Evolutionary conservation across 257 asterid species (phyloP).

Genomic region (Linaria vulgaris): DNA sequence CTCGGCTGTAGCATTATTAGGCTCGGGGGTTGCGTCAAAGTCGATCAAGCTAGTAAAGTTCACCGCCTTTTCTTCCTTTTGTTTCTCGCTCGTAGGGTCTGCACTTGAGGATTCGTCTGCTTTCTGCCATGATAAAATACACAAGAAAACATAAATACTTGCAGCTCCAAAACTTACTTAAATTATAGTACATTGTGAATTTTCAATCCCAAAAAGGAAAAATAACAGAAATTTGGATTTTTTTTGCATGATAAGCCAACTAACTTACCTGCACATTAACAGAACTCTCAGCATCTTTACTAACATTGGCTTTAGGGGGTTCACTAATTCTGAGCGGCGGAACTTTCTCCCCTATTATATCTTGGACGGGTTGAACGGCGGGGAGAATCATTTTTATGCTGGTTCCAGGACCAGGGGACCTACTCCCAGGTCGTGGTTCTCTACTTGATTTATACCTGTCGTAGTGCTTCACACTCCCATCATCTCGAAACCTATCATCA

Average conservation of each 20-base stretch:
- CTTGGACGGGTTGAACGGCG: conserved; percentile 33
- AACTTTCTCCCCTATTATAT: conserved; percentile 42
- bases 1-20: conserved; percentile 30
- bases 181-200: neutral
- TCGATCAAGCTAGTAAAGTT: conserved; percentile 59
- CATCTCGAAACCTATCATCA: conserved; percentile 87
- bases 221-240: no score
- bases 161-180: neutral
- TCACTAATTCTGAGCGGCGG: conserved; percentile 41
- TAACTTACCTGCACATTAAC: conserved; percentile 45
- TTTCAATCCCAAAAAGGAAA: neutral
- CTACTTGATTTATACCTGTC: conserved; percentile 37
- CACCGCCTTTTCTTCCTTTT: conserved; percentile 31
- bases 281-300: conserved; percentile 32
- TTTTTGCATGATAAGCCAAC: neutral
- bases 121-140: conserved; percentile 35
- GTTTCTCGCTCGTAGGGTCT: conserved; percentile 24
- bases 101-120: conserved; percentile 32
- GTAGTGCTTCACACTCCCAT: conserved; percentile 48
- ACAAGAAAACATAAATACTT: neutral
- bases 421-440: conserved; percentile 41
- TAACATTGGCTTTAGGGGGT: conserved; percentile 37
- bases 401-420: conserved; percentile 47
- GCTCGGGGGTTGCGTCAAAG: conserved; percentile 46
- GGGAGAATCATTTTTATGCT: conserved; percentile 33